phyloP scores from a whole-genome alignment of 805 yeast species.

The Starmerella powellii region DNA sequence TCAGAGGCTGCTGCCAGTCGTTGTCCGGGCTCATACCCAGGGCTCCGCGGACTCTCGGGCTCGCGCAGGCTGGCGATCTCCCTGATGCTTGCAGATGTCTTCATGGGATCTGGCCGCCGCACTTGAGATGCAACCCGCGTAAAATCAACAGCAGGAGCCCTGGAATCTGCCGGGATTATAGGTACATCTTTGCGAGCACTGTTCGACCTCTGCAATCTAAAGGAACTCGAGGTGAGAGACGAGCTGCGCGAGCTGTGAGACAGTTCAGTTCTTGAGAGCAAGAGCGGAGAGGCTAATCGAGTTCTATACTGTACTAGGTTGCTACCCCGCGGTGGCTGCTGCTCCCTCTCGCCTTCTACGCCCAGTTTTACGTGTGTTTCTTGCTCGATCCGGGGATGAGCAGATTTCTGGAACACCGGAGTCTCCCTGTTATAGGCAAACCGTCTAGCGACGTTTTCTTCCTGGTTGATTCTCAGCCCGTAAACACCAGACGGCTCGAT shows the following conservation, averaged over 20 bases:
- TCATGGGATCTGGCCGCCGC: not conserved
- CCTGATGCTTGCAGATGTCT: conserved; percentile 4
- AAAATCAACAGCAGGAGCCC: too few species aligned
- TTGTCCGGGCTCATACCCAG: conserved; percentile 12
- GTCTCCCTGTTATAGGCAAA: too few species aligned
- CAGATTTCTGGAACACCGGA: too few species aligned
- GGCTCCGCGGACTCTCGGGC: conserved; percentile 15
- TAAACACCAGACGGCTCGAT: not conserved
- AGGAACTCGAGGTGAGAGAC: conserved; percentile 1
- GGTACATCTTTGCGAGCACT: too few species aligned
- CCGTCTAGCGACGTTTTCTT: too few species aligned
- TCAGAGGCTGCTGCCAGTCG: not conserved
- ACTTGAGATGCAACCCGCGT: not conserved
- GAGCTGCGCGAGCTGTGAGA: conserved; percentile 4
- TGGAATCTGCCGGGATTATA: too few species aligned
- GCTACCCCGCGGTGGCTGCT: too few species aligned
- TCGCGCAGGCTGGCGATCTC: conserved; percentile 6
- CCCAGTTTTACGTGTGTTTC: too few species aligned
- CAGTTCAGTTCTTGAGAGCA: not conserved
- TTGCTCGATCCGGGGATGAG: too few species aligned
- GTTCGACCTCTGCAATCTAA: too few species aligned
- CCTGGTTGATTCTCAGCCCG: too few species aligned
- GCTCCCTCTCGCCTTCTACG: too few species aligned
- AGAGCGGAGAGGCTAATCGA: not conserved
- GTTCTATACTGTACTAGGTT: not conserved